These are phyloP conservation scores for Hypericum androsaemum DNA, from an alignment of 345 rosid species.

Conservation along the genomic window DNA sequence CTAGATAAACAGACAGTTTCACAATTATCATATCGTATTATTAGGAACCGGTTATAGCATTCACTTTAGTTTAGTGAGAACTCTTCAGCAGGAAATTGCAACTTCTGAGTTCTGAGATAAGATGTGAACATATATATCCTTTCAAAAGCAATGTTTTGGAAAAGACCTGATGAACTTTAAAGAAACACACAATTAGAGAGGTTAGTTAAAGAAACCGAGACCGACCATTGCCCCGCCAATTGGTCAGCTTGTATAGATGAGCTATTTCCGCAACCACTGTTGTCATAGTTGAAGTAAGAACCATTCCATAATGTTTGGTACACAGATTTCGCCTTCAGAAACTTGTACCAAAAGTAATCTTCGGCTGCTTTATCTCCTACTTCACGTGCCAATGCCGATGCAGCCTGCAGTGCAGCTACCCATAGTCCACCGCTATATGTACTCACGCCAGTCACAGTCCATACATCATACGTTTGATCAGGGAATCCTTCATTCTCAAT, in stretches of 20 bases:
- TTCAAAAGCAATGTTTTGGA: too few relatives aligned
- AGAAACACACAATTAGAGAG: background rate
- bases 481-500: slow-evolving; percentile 95
- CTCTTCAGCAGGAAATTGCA: too few relatives aligned
- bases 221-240: slow-evolving; percentile 87
- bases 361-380: slow-evolving; percentile 74
- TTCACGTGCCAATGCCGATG: slow-evolving; percentile 69
- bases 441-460: slow-evolving; percentile 84
- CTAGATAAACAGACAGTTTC: too few relatives aligned
- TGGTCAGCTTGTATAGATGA: slow-evolving; percentile 94
- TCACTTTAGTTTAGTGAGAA: too few relatives aligned
- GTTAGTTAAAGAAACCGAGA: background rate
- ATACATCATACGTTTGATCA: slow-evolving; percentile 89
- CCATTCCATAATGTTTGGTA: slow-evolving; percentile 88
- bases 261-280: slow-evolving; percentile 49
- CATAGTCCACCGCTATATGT: slow-evolving; percentile 90
- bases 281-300: slow-evolving; percentile 76
- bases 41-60: too few relatives aligned
- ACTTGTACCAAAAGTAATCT: slow-evolving; percentile 70
- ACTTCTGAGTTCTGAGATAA: too few relatives aligned
- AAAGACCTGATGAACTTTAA: background rate
- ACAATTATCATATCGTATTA: too few relatives aligned
- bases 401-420: slow-evolving; percentile 93
- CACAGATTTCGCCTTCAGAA: slow-evolving; percentile 63
- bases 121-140: too few relatives aligned